These are phyloP conservation scores for Cytospora leucostoma DNA, from an alignment of 2,329 filamentous ascomycete genomes.

Conservation along the genomic window DNA sequence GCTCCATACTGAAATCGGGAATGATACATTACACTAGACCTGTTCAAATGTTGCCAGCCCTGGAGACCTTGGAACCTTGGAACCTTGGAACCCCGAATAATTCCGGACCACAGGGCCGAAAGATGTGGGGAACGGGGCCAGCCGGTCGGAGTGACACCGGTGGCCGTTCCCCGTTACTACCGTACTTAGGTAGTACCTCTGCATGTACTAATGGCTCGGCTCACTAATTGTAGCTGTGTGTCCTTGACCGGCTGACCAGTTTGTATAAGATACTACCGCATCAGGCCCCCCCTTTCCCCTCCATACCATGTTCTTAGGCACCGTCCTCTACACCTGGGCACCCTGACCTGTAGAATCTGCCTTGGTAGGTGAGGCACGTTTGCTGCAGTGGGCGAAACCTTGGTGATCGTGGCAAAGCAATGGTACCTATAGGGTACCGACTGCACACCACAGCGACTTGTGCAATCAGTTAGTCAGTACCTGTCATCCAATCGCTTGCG, in stretches of 20 bases:
- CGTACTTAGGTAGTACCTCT: not conserved
- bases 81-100: no score
- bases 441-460: not conserved
- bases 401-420: not conserved
- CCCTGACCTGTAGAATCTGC: not conserved
- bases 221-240: no score
- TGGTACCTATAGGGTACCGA: not conserved
- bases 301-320: no score
- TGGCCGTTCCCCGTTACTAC: not conserved
- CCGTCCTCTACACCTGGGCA: not conserved
- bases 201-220: not conserved
- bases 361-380: not conserved
- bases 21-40: no score
- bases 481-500: not conserved
- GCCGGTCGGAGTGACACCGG: not conserved
- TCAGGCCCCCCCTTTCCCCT: no score
- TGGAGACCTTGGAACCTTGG: no score
- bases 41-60: no score
- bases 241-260: no score
- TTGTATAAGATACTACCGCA: no score
- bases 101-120: not conserved
- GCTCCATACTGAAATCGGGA: no score
- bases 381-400: not conserved
- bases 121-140: not conserved
- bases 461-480: slow-evolving; percentile 2